phyloP scores from a whole-genome alignment of 371 early-diverging fungal species.

The Saksenaea oblongispora region DNA sequence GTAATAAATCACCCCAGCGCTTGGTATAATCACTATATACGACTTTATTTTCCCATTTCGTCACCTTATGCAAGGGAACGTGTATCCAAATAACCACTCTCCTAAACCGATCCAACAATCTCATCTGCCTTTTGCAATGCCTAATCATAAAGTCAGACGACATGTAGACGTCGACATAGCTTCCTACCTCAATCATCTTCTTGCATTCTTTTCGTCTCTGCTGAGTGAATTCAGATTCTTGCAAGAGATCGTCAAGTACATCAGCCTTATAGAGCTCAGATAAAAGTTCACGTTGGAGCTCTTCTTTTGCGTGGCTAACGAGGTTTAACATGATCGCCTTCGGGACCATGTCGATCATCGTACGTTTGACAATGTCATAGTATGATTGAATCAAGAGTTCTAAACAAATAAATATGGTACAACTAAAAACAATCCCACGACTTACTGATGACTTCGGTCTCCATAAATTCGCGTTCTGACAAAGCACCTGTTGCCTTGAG shows the following conservation, averaged over 20 bases:
- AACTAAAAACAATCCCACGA: slow-evolving; percentile 8
- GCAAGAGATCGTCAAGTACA: slow-evolving; percentile 86
- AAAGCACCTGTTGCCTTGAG: slow-evolving; percentile 94
- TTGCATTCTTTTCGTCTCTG: slow-evolving; percentile 94
- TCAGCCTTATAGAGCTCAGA: slow-evolving; percentile 96
- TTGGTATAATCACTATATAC: too few species aligned
- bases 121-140: slow-evolving; percentile 95
- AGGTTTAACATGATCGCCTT: slow-evolving; percentile 99
- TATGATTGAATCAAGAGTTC: slow-evolving; percentile 95
- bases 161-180: neutral
- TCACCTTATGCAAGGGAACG: neutral
- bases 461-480: slow-evolving; percentile 95
- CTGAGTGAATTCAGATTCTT: slow-evolving; percentile 93
- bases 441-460: slow-evolving; percentile 97
- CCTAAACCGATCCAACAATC: slow-evolving; percentile 68
- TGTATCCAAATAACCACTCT: neutral
- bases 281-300: slow-evolving; percentile 94
- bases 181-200: slow-evolving; percentile 90
- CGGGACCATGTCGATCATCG: slow-evolving; percentile 97
- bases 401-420: slow-evolving; percentile 16
- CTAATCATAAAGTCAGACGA: neutral
- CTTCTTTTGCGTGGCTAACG: slow-evolving; percentile 88
- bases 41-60: too few species aligned
- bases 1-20: too few species aligned
- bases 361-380: slow-evolving; percentile 97